A percentile compares a stretch with the other conserved stretches of the same genome.
Evolutionary conservation across 202 grass and related monocot species (phyloP).

Genomic region (Panicum hallii): DNA sequence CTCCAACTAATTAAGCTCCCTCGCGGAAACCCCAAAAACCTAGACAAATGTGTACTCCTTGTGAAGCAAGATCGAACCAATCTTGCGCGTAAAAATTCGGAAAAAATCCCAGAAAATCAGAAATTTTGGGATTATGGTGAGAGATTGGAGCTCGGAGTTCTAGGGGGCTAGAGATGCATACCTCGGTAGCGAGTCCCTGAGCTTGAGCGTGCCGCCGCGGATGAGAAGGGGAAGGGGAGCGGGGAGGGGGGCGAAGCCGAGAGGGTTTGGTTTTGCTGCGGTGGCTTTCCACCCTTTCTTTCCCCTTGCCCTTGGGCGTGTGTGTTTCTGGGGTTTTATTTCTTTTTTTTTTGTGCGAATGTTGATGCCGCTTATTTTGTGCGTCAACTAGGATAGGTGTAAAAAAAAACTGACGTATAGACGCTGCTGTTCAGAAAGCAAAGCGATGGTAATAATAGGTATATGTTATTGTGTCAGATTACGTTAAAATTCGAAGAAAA

Average conservation of each 20-base stretch:
- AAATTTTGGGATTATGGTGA: neutral
- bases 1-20: neutral
- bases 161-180: slow-evolving; percentile 4
- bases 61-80: slow-evolving; percentile 13
- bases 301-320: too few relatives aligned
- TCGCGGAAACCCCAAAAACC: slow-evolving; percentile 19
- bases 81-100: neutral
- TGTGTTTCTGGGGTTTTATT: too few relatives aligned
- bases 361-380: too few relatives aligned
- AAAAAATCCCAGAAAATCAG: neutral
- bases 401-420: too few relatives aligned
- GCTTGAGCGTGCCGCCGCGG: slow-evolving; percentile 33
- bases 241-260: neutral
- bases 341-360: too few relatives aligned
- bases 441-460: too few relatives aligned
- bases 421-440: too few relatives aligned
- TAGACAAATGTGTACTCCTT: neutral
- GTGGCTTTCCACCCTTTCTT: too few relatives aligned
- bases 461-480: too few relatives aligned
- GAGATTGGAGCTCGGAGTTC: neutral
- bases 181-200: slow-evolving; percentile 32
- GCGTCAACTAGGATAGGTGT: too few relatives aligned
- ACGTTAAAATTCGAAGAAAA: too few relatives aligned
- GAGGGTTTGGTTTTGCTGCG: neutral
- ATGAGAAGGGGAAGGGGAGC: neutral